Base-by-base conservation (phyloP, 768 basidiomycete species). In the Auriscalpium microsporum region DNA sequence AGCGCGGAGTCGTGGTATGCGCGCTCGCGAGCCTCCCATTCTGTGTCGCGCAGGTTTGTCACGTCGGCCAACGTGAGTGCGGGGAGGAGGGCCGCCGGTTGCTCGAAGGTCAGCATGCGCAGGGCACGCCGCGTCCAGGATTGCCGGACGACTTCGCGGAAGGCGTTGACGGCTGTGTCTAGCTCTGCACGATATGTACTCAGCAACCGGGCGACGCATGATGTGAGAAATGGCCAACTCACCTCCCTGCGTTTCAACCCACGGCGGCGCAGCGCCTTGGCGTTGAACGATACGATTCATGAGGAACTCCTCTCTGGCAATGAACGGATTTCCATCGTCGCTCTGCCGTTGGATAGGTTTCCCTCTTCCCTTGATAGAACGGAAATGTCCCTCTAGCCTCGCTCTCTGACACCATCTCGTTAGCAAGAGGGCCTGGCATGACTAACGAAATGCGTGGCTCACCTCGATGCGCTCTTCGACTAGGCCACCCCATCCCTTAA, bases 201-300 rank as follows among this genome's bases (percentile, higher is more conserved):
- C 62, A 35, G 23, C 9, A 28, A 28, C 50, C 37, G 59, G 28
- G 47, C 36, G 8, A 21, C 11, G 35, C 11, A 14, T 44, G 44
- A 14, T n/a, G 14, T 50, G 16, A 23, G 21, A n/a, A 23, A 33
- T 16, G 46, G 11, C 21, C 19, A 28, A 67, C 78, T 47, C 58
- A 82, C 85, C 86, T 54, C 75, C 72, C 68, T 91, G 90, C 36
- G 90, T 63, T 69, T 93, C 90, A 1, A 93, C 83, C 90, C 91
- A 94, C 4, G 88, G 86, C 34, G 90, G 91, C 4, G 82, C 79
- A 7, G 86, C 87, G n/a, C 87, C 89, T 59, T 90, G 86, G 50
- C 82, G 75, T 64, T 89, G 84, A 8, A 93, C 78, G 56, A 91
- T 90, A 11, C 90, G 81, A 61, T 92, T 94, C 84, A 93, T 83